Evolutionary conservation across 805 yeast genomes (phyloP), one percentile per base, ranked within the genome.

Genomic region (Ogataea parapolymorpha): DNA sequence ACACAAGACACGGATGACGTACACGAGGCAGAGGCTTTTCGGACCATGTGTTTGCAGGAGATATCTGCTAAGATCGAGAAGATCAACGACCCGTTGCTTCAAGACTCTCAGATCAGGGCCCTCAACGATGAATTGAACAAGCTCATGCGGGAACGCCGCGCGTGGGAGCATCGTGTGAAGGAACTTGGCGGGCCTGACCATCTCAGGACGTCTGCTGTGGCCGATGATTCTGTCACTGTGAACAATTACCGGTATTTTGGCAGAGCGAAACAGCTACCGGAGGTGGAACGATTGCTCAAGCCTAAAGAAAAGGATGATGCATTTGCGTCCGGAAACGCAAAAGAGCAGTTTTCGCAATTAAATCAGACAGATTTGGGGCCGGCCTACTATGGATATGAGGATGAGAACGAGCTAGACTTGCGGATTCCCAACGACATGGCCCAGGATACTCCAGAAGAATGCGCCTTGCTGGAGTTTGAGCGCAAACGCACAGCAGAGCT

Each of bases 211-310:
- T 48, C 7, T 29, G 35, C 22, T n/a, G 29, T 26, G n/a, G 28
- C 31, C 11, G 39, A 35, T 2, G 49, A 39, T 2, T 30, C 45
- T 3, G 27, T 45, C n/a, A 32, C 40, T 5, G 57, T 75, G 1
- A 67, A 72, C 28, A 88, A 88, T 0, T 79, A 78, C 48, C 65
- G 83, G 41, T 90, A 85, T 61, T 90, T 79, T 62, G 97, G 97
- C 0, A 63, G 95, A 35, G 95, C 96, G 0, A 70, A 77, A 38
- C 91, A 87, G 32, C 63, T 89, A 7, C 84, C 88, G 0, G 96
- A 85, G 46, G 90, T 84, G 6, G 66, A 71, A 38, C 71, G 71
- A 43, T 46, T 75, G 16, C 46, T 79, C 8, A 13, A 27, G 20
- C 1, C 31, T 20, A 20, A 9, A 20, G 22, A 7, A 20, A 7